phyloP scores from a whole-genome alignment of 805 yeast species.

The Naumovozyma baii region DNA sequence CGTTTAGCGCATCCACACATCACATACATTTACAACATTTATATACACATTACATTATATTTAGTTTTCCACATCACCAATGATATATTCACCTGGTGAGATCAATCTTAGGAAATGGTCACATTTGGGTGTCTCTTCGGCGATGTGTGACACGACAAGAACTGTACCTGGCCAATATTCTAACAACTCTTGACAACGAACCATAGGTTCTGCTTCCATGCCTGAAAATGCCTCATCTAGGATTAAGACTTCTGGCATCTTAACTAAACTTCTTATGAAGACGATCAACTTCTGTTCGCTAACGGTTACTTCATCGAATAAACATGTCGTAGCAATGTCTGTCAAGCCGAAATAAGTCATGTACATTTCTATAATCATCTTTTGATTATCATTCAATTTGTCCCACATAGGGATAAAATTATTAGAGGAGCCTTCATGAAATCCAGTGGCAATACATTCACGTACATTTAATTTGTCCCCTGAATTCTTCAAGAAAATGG shows the following conservation, averaged over 20 bases:
- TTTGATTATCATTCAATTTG: conserved; percentile 26
- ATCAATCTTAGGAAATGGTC: conserved; percentile 35
- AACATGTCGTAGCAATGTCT: conserved; percentile 25
- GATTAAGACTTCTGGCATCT: conserved; percentile 67
- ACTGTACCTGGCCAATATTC: conserved; percentile 58
- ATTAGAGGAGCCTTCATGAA: conserved; percentile 44
- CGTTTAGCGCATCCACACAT: neutral
- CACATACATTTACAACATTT: neutral
- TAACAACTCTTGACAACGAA: conserved; percentile 43
- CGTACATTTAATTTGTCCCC: conserved; percentile 36
- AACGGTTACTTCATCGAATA: conserved; percentile 47
- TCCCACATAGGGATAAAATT: conserved; percentile 43
- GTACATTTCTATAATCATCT: conserved; percentile 36
- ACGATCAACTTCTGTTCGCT: conserved; percentile 72
- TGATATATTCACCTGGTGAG: conserved; percentile 31
- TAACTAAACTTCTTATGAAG: conserved; percentile 67
- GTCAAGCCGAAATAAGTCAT: conserved; percentile 39
- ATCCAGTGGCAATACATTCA: conserved; percentile 65
- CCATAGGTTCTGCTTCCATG: conserved; percentile 59
- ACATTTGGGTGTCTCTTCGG: conserved; percentile 66
- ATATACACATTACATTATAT: neutral
- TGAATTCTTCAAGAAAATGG: conserved; percentile 53
- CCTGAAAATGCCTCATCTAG: conserved; percentile 91
- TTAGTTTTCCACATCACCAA: conserved; percentile 10
- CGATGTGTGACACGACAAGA: conserved; percentile 71